These are phyloP conservation scores for Lipomyces spencermartinsiae DNA, from an alignment of 805 yeast species.

Conservation along the genomic window DNA sequence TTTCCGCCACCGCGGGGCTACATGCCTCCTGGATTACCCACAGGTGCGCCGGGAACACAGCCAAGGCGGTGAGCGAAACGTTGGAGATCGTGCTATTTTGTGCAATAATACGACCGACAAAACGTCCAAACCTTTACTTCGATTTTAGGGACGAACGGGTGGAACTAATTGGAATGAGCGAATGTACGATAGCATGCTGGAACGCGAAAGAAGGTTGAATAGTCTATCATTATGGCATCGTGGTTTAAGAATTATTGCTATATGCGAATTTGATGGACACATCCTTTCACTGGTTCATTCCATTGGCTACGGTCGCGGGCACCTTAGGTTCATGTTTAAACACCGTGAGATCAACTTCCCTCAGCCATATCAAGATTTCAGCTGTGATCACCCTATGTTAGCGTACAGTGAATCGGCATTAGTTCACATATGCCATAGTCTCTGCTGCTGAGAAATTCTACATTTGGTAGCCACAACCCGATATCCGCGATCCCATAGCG, in stretches of 20 bases:
- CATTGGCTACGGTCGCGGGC: too few species aligned
- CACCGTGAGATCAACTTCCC: not conserved
- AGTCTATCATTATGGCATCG: not conserved
- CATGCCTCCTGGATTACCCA: slow-evolving; percentile 11
- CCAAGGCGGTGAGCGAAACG: not conserved
- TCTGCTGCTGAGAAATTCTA: too few species aligned
- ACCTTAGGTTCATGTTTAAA: too few species aligned
- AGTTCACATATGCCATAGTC: too few species aligned
- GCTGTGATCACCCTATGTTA: too few species aligned
- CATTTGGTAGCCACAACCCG: too few species aligned
- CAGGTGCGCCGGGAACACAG: slow-evolving; percentile 2
- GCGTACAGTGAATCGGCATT: too few species aligned
- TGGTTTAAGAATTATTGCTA: not conserved
- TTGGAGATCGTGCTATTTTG: not conserved
- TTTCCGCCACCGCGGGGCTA: slow-evolving; percentile 21
- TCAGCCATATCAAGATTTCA: not conserved
- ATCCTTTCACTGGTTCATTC: too few species aligned
- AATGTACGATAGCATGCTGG: not conserved
- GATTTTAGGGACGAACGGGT: slow-evolving; percentile 5
- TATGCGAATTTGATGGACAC: not conserved
- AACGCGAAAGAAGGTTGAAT: not conserved
- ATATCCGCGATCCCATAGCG: too few species aligned
- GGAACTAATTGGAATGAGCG: slow-evolving; percentile 9
- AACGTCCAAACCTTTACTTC: slow-evolving; percentile 8
- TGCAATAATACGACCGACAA: slow-evolving; percentile 17